Base-by-base conservation (phyloP, 164 flowering plant species). In the Chimonanthus salicifolius region DNA sequence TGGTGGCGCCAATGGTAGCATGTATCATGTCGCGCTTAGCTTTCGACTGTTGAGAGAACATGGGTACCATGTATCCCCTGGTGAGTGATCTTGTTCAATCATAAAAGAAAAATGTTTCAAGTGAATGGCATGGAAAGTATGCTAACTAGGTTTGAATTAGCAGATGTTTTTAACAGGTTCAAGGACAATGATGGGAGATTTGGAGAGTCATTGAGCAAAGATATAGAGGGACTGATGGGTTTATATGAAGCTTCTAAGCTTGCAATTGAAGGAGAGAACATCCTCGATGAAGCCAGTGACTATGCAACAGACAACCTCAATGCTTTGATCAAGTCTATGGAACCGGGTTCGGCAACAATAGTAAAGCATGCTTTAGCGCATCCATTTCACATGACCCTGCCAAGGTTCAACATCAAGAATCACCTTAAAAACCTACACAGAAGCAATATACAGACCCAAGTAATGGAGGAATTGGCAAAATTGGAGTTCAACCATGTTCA, bases 161-260 rank as follows among this genome's bases (percentile, higher is more conserved):
- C 72, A 81, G 84, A 82, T 72, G 70, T 78, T 13, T 84, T 84
- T 66, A 62, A 54, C 21, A 75, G 33, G 13, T 86, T 82, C 78
- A 80, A 33, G 73, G 82, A 77, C 74, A 46, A 73, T 4, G 69
- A 83, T 3, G 83, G 81, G 49, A 79, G 64, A 3, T 80, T 85
- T 46, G 66, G 58, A 58, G 6, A 13, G 13, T 11, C 33, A 16
- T 20, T 76, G 47, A 58, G 43, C 0, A 49, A 71, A 54, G 84
- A 83, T 63, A 49, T 75, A 4, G 69, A 47, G 13, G 84, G 84
- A 64, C 45, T 81, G 43, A 62, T 79, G 74, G 10, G 77, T 49
- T 11, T 74, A 69, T 82, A 75, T 49, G 82, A 82, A 63, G 80
- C 84, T 11, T 68, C 82, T n/a, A 58, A 62, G 67, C 75, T 79